Percentiles rank a stretch among this genome's conserved stretches.
These are phyloP conservation scores for Volvox reticuliferus DNA, from an alignment of 139 green algal species.

Conservation along the genomic window DNA sequence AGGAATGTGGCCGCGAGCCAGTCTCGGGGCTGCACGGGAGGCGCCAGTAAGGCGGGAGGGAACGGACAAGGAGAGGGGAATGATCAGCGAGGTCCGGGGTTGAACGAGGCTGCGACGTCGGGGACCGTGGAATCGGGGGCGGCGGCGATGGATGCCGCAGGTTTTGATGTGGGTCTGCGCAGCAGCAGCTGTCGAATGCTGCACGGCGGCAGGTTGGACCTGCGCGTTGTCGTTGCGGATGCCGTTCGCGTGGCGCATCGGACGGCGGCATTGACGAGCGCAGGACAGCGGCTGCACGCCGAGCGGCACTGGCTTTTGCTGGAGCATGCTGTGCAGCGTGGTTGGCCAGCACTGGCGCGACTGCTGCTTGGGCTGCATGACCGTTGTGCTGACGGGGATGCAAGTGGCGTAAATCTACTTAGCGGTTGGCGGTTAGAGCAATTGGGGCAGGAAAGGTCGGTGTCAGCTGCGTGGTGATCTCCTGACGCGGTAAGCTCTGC, in stretches of 20 bases:
- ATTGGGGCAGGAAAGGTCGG: no score
- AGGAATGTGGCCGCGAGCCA: no score
- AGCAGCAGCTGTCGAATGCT: neutral
- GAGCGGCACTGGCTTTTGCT: constrained; percentile 1
- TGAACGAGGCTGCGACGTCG: neutral
- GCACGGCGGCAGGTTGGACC: neutral
- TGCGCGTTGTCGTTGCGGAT: neutral
- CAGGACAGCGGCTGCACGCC: neutral
- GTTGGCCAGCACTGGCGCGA: neutral
- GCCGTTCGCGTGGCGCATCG: neutral
- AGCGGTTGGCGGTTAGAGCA: neutral
- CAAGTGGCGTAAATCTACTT: neutral
- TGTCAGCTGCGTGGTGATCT: no score
- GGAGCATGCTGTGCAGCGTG: neutral
- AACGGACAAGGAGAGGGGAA: no score
- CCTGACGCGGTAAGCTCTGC: no score
- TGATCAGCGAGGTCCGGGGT: neutral
- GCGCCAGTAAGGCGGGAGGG: no score
- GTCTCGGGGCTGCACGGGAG: no score
- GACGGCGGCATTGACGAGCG: neutral
- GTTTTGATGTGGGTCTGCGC: neutral
- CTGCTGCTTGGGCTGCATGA: neutral
- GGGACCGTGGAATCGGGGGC: neutral
- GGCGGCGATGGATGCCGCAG: neutral
- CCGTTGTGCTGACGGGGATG: neutral